Evolutionary conservation across 805 yeast species (phyloP).

Genomic region (Saturnispora diversa): DNA sequence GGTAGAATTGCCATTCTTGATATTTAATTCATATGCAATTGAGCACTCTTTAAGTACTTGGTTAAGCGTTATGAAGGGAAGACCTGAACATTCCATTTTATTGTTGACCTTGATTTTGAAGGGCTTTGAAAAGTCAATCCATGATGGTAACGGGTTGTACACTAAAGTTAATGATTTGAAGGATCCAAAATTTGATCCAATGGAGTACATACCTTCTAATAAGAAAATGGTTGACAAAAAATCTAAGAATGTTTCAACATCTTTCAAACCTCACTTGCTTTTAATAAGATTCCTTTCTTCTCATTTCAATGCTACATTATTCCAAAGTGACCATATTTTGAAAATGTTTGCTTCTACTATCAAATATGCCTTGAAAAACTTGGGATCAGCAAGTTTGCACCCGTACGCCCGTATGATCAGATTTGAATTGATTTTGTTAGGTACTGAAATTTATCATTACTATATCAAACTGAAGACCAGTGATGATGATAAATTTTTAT

Average conservation of each 20-base stretch:
- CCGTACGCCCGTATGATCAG: conserved; percentile 72
- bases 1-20: conserved; percentile 62
- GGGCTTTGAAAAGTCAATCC: conserved; percentile 62
- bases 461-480: conserved; percentile 45
- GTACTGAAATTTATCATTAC: conserved; percentile 53
- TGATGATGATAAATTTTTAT: conserved; percentile 38
- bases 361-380: conserved; percentile 44
- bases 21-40: conserved; percentile 52
- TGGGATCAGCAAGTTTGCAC: conserved; percentile 62
- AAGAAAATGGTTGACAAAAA: conserved; percentile 46
- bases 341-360: conserved; percentile 59
- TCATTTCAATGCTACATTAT: conserved; percentile 69
- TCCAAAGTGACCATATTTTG: conserved; percentile 61
- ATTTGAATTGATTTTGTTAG: conserved; percentile 63
- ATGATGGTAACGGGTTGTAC: conserved; percentile 55
- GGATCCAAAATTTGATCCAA: conserved; percentile 55
- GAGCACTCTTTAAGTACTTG: conserved; percentile 67
- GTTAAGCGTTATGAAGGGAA: conserved; percentile 68
- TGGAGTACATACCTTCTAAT: conserved; percentile 89
- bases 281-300: conserved; percentile 64
- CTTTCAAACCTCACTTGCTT: conserved; percentile 57
- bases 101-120: conserved; percentile 61
- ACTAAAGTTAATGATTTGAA: conserved; percentile 45
- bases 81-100: conserved; percentile 48
- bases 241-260: conserved; percentile 40